phyloP scores from a whole-genome alignment of 192 early-diverging fungal genomes.

The Backusella mclennaniae region DNA sequence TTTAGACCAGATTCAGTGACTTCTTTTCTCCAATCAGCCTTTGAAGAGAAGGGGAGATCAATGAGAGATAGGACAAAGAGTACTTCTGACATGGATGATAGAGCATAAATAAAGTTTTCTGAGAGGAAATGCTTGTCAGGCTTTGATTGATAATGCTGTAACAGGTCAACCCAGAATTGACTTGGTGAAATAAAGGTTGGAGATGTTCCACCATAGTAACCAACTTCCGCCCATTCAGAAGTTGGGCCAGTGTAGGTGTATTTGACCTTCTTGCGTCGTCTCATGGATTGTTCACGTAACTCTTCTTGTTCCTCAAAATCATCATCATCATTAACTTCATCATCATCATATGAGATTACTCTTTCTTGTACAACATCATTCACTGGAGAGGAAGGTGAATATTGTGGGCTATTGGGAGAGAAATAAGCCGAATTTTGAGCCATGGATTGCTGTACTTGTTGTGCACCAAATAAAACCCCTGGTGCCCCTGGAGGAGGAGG shows the following conservation, averaged over 20 bases:
- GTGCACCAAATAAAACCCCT: not conserved
- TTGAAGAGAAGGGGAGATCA: slow-evolving; percentile 33
- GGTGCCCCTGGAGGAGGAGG: not conserved
- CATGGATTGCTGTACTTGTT: not conserved
- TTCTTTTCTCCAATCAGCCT: slow-evolving; percentile 19
- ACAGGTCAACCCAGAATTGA: slow-evolving; percentile 48
- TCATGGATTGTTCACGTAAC: not conserved
- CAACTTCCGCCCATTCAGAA: slow-evolving; percentile 17
- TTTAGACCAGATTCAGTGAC: not conserved
- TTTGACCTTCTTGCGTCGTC: not conserved
- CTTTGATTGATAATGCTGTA: not conserved
- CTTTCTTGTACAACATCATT: not conserved
- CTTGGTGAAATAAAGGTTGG: slow-evolving; percentile 9
- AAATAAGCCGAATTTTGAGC: not conserved
- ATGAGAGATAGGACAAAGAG: slow-evolving; percentile 41
- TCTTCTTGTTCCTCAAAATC: slow-evolving; percentile 10
- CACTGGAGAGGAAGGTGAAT: not conserved
- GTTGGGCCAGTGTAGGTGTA: slow-evolving; percentile 12
- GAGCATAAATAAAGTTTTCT: slow-evolving; percentile 42
- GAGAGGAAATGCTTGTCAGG: not conserved
- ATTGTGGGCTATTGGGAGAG: not conserved
- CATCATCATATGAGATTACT: not conserved
- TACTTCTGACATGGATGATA: slow-evolving; percentile 27
- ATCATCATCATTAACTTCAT: slow-evolving; percentile 8
- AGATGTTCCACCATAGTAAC: not conserved